Conservation (phyloP, 2,329 filamentous ascomycete genomes). For the Monilinia aucupariae region DNA sequence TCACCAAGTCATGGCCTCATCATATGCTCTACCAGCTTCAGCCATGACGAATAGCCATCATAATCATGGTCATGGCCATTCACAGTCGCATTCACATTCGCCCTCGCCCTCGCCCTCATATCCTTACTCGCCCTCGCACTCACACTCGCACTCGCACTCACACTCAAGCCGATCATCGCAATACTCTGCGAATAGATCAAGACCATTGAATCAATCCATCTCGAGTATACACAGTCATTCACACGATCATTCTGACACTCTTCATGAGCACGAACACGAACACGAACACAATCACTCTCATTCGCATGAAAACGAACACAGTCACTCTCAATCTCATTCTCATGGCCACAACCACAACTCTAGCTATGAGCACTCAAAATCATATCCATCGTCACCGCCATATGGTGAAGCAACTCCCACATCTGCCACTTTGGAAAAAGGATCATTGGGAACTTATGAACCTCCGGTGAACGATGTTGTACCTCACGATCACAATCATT, state of each 20-base stretch:
- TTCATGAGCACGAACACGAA: constrained; percentile 20
- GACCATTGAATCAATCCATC: constrained; percentile 27
- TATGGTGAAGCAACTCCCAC: constrained; percentile 25
- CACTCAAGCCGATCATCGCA: constrained; percentile 27
- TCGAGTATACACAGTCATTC: constrained; percentile 28
- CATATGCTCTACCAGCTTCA: constrained; percentile 35
- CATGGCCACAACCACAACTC: constrained; percentile 17
- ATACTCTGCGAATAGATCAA: constrained; percentile 24
- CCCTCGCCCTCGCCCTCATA: constrained; percentile 38
- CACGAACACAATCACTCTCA: constrained; percentile 18
- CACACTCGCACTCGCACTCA: constrained; percentile 36
- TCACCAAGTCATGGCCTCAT: constrained; percentile 32
- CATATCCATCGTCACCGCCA: constrained; percentile 23
- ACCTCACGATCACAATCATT: constrained; percentile 27
- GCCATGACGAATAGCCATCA: constrained; percentile 32
- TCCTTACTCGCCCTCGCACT: constrained; percentile 35
- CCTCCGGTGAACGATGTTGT: constrained; percentile 24
- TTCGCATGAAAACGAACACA: neutral
- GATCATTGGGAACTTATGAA: constrained; percentile 20
- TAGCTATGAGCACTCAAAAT: constrained; percentile 17
- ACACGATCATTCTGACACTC: constrained; percentile 30
- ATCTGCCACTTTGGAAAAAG: constrained; percentile 22
- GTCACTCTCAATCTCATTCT: constrained; percentile 20
- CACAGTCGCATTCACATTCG: constrained; percentile 15
- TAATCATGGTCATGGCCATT: constrained; percentile 27